Evolutionary conservation across 495 filamentous ascomycete genomes (phyloP).

Genomic region (Talaromyces stipitatus): DNA sequence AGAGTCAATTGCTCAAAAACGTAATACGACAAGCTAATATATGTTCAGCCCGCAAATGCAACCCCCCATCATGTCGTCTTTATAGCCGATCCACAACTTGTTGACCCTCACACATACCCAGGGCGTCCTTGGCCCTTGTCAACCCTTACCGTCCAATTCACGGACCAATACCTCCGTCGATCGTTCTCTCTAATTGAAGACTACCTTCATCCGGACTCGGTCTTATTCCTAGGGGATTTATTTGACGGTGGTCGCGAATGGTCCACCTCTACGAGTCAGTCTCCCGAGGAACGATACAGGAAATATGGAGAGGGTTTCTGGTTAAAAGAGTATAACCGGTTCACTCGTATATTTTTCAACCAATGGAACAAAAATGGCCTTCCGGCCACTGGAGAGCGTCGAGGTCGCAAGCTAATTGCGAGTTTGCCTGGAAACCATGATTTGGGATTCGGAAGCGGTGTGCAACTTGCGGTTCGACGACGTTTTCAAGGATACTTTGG

Average conservation of each 20-base stretch:
- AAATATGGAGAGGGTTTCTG: conserved; percentile 72
- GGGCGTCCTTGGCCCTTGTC: conserved; percentile 86
- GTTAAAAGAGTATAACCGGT: conserved; percentile 74
- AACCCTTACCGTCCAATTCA: conserved; percentile 69
- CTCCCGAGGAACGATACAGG: conserved; percentile 64
- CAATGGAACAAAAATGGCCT: conserved; percentile 46
- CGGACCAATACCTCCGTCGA: conserved; percentile 81
- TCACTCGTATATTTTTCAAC: conserved; percentile 67
- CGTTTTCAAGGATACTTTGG: conserved; percentile 88
- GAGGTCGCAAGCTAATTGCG: conserved; percentile 60
- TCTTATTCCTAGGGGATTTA: conserved; percentile 88
- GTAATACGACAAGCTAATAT: background rate
- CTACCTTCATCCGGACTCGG: conserved; percentile 66
- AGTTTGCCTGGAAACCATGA: conserved; percentile 95
- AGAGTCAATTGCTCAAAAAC: background rate
- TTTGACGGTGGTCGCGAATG: conserved; percentile 97
- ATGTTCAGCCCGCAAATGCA: conserved; percentile 58
- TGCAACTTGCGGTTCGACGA: conserved; percentile 69
- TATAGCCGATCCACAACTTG: conserved; percentile 93
- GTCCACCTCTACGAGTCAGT: conserved; percentile 59
- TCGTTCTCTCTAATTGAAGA: conserved; percentile 66
- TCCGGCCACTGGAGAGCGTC: conserved; percentile 24
- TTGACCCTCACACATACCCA: conserved; percentile 94
- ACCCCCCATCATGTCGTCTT: conserved; percentile 80
- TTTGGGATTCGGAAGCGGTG: conserved; percentile 81